Evolutionary conservation across 805 yeast species (phyloP).

Genomic region (Ogataea trehalophila): DNA sequence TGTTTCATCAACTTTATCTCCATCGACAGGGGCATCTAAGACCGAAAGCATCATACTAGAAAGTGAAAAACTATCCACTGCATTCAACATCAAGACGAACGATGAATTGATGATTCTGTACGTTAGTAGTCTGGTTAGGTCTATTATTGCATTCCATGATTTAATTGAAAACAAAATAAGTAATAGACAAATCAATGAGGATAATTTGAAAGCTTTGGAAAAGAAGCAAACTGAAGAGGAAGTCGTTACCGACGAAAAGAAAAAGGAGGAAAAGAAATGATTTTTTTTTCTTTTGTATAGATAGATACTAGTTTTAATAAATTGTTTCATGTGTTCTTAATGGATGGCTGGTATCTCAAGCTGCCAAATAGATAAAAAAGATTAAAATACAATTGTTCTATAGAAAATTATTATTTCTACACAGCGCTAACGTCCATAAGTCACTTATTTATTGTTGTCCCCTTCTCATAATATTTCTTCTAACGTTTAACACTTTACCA

Average conservation of each 20-base stretch:
- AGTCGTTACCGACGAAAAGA: slow-evolving; percentile 27
- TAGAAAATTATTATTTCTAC: too few relatives aligned
- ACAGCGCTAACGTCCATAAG: neutral
- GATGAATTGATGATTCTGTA: slow-evolving; percentile 95
- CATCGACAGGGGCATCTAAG: neutral
- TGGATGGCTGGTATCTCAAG: too few relatives aligned
- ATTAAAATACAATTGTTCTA: too few relatives aligned
- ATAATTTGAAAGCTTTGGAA: slow-evolving; percentile 13
- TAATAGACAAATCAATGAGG: slow-evolving; percentile 49
- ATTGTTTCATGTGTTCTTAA: too few relatives aligned
- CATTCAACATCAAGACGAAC: slow-evolving; percentile 89
- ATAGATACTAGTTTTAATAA: too few relatives aligned
- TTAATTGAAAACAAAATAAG: slow-evolving; percentile 93
- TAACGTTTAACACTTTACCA: slow-evolving; percentile 43
- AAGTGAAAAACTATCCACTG: slow-evolving; percentile 46
- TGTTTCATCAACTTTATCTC: slow-evolving; percentile 29
- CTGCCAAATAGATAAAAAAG: too few relatives aligned
- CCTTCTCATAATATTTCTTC: slow-evolving; percentile 43
- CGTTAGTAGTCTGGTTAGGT: slow-evolving; percentile 82
- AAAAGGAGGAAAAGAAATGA: slow-evolving; percentile 3
- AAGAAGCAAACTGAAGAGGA: neutral
- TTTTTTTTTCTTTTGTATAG: too few relatives aligned
- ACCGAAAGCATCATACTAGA: slow-evolving; percentile 1
- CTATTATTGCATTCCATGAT: slow-evolving; percentile 95
- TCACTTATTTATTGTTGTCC: slow-evolving; percentile 6